A percentile compares a stretch with the other conserved stretches of the same genome.
Conservation (phyloP, 768 basidiomycete genomes). For the Mrakia hoshinonis region DNA sequence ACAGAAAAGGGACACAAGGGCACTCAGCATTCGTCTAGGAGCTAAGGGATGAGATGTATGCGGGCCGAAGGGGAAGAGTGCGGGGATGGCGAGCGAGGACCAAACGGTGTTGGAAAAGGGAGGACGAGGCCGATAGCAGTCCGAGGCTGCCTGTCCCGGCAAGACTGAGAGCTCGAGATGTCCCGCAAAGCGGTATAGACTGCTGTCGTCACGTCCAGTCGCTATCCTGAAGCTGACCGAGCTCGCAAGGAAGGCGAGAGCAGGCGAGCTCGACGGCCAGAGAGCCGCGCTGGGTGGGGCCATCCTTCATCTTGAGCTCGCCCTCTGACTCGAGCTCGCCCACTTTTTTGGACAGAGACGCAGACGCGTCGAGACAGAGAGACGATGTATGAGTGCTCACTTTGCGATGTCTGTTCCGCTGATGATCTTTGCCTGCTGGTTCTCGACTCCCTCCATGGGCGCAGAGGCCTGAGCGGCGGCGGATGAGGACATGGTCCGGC, state of each 20-base stretch:
- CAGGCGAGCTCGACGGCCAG: neutral
- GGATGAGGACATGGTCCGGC: conserved; percentile 22
- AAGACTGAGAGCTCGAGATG: no score
- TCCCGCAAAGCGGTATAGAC: no score
- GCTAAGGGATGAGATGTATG: neutral
- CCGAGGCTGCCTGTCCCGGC: no score
- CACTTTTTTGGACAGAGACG: no score
- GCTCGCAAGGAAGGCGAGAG: neutral
- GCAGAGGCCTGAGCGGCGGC: conserved; percentile 18
- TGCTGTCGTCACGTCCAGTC: no score
- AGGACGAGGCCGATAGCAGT: no score
- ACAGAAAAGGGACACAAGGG: conserved; percentile 6
- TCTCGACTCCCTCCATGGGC: conserved; percentile 29
- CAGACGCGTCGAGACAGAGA: conserved; percentile 4
- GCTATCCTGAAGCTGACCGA: no score
- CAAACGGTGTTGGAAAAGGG: no score
- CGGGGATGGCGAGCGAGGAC: no score
- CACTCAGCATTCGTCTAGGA: neutral
- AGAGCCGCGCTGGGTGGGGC: neutral
- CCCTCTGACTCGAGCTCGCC: neutral
- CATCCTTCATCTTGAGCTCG: neutral
- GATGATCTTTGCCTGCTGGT: conserved; percentile 50
- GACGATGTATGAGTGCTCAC: conserved; percentile 45
- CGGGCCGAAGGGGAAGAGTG: neutral
- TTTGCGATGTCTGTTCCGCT: conserved; percentile 79